Evolutionary conservation across 2,329 filamentous ascomycete species (phyloP).

Genomic region (Sphaceloma murrayae): DNA sequence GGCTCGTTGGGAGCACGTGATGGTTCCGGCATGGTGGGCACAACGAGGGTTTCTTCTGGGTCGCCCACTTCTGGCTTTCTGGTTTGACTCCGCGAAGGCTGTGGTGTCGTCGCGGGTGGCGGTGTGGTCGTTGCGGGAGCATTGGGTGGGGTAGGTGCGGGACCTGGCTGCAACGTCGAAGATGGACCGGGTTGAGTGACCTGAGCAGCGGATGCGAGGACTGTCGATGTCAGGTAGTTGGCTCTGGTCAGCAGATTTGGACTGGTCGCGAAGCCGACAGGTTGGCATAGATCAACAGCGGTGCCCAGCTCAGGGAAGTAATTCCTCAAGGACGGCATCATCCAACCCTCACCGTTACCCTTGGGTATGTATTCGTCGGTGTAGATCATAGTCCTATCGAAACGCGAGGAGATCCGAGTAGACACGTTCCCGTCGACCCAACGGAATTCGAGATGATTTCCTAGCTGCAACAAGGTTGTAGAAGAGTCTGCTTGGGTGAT

Average conservation of each 20-base stretch:
- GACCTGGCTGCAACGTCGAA: neutral
- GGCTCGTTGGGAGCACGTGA: neutral
- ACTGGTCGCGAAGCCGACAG: neutral
- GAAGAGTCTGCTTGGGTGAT: neutral
- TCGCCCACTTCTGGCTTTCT: too few relatives aligned
- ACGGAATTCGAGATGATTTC: neutral
- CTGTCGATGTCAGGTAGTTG: neutral
- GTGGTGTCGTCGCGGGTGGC: too few relatives aligned
- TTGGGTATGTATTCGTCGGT: neutral
- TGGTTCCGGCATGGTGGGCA: neutral
- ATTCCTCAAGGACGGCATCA: neutral
- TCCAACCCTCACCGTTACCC: neutral
- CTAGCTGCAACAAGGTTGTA: neutral
- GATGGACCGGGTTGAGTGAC: neutral
- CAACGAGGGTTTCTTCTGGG: neutral
- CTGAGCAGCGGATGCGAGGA: neutral
- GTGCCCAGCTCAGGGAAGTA: constrained; percentile 1
- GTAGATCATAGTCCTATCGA: neutral
- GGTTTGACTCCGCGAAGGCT: too few relatives aligned
- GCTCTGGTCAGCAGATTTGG: neutral
- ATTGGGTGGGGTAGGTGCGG: neutral
- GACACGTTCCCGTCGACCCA: neutral
- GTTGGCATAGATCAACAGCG: neutral
- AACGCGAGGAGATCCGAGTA: neutral
- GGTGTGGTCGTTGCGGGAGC: neutral